A percentile compares a stretch with the other conserved stretches of the same genome.
Conservation (phyloP, 257 asterid genomes). For the Petrea volubilis region DNA sequence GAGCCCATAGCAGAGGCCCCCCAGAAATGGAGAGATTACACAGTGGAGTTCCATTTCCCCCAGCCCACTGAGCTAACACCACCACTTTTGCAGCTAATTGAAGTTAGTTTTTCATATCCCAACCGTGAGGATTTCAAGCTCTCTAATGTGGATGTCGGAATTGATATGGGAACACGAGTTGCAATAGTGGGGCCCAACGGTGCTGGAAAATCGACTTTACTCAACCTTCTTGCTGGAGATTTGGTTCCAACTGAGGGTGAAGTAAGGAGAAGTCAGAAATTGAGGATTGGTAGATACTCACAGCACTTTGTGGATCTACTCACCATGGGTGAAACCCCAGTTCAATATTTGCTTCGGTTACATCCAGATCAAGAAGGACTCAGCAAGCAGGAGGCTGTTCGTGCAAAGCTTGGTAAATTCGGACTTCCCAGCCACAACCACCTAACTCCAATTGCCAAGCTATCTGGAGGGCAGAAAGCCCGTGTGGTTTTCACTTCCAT, state of each 20-base stretch:
- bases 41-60: conserved; percentile 69
- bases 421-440: conserved; percentile 72
- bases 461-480: conserved; percentile 66
- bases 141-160: conserved; percentile 57
- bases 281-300: conserved; percentile 63
- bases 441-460: conserved; percentile 52
- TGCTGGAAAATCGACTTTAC: conserved; percentile 63
- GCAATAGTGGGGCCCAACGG: conserved; percentile 67
- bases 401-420: conserved; percentile 64
- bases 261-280: conserved; percentile 57
- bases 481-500: conserved; percentile 63
- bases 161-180: conserved; percentile 71
- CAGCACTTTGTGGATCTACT: conserved; percentile 64
- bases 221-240: conserved; percentile 64
- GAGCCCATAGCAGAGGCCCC: conserved; percentile 55
- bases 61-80: conserved; percentile 66
- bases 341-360: conserved; percentile 57
- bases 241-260: conserved; percentile 55
- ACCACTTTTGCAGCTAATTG: conserved; percentile 59
- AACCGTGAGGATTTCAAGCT: conserved; percentile 52
- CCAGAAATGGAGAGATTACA: conserved; percentile 59
- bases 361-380: conserved; percentile 65
- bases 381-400: conserved; percentile 62
- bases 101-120: conserved; percentile 56
- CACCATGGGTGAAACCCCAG: conserved; percentile 60